phyloP scores from a whole-genome alignment of 2,329 filamentous ascomycete genomes.

The Ceratocystis alfenasii region DNA sequence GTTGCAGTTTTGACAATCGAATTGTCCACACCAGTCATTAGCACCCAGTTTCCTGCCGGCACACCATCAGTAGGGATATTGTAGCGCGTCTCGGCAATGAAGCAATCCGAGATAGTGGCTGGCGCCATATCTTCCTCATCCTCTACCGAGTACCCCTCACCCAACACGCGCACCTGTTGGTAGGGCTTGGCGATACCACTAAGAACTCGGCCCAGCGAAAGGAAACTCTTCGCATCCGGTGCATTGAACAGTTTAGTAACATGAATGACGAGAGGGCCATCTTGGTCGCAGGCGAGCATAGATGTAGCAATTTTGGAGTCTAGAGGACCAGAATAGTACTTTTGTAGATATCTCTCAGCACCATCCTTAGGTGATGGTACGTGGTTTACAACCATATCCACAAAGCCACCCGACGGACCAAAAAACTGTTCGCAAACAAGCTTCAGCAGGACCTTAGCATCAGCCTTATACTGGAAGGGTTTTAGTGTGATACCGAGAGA shows the following conservation, averaged over 20 bases:
- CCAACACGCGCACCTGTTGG: slow-evolving; percentile 76
- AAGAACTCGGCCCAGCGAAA: slow-evolving; percentile 81
- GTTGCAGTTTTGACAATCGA: slow-evolving; percentile 97
- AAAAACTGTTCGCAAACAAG: slow-evolving; percentile 94
- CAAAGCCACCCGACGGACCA: slow-evolving; percentile 75
- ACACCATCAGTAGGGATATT: slow-evolving; percentile 85
- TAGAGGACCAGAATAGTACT: slow-evolving; percentile 82
- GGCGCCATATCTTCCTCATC: slow-evolving; percentile 95
- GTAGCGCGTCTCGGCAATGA: slow-evolving; percentile 85
- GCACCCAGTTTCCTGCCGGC: slow-evolving; percentile 82
- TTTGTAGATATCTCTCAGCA: slow-evolving; percentile 62
- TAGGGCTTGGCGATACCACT: slow-evolving; percentile 79
- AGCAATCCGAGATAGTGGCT: slow-evolving; percentile 73
- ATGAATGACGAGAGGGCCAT: slow-evolving; percentile 83
- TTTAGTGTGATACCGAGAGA: slow-evolving; percentile 76
- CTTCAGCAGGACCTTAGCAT: slow-evolving; percentile 79
- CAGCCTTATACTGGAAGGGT: slow-evolving; percentile 79
- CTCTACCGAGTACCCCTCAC: slow-evolving; percentile 89
- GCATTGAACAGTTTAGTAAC: slow-evolving; percentile 90
- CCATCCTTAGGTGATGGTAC: slow-evolving; percentile 76
- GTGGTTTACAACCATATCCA: slow-evolving; percentile 88
- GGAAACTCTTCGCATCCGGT: slow-evolving; percentile 78
- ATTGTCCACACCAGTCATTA: slow-evolving; percentile 90
- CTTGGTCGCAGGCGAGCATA: slow-evolving; percentile 73
- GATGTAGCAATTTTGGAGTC: slow-evolving; percentile 69